These are phyloP conservation scores for Thielaviopsis euricoi DNA, from an alignment of 2,329 filamentous ascomycete genomes.

Conservation along the genomic window DNA sequence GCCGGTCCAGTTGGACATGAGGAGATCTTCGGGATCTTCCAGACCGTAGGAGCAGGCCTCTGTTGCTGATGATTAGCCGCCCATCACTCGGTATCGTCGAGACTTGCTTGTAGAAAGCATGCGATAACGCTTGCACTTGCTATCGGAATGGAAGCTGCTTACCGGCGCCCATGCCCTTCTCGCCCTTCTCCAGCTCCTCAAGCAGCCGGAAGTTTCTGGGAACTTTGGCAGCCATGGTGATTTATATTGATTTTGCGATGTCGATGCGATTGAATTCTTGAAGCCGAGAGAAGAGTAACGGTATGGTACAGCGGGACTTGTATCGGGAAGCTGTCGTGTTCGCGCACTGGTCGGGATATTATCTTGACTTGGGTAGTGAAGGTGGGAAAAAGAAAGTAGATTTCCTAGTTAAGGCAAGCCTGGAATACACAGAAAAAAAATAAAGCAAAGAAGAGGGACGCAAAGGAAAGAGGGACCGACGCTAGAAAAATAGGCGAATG, in stretches of 20 bases:
- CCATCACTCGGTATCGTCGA: neutral
- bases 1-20: conserved; percentile 98
- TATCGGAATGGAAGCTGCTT: conserved; percentile 17
- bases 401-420: no score
- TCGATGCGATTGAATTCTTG: neutral
- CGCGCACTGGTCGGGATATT: neutral
- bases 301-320: no score
- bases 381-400: no score
- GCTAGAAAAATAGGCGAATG: neutral
- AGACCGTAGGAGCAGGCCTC: conserved; percentile 96
- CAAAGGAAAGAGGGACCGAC: neutral
- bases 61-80: conserved; percentile 20
- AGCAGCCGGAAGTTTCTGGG: conserved; percentile 92
- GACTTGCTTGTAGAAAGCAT: neutral
- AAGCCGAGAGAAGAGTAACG: neutral
- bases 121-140: neutral
- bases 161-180: conserved; percentile 92
- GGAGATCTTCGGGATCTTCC: conserved; percentile 80
- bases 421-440: neutral
- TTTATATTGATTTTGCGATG: neutral
- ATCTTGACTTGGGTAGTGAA: neutral
- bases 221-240: conserved; percentile 38
- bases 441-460: neutral
- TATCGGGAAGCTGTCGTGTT: neutral
- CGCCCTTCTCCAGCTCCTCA: conserved; percentile 96